phyloP scores from a whole-genome alignment of 805 yeast species.

The Saccharomycopsis babjevae region DNA sequence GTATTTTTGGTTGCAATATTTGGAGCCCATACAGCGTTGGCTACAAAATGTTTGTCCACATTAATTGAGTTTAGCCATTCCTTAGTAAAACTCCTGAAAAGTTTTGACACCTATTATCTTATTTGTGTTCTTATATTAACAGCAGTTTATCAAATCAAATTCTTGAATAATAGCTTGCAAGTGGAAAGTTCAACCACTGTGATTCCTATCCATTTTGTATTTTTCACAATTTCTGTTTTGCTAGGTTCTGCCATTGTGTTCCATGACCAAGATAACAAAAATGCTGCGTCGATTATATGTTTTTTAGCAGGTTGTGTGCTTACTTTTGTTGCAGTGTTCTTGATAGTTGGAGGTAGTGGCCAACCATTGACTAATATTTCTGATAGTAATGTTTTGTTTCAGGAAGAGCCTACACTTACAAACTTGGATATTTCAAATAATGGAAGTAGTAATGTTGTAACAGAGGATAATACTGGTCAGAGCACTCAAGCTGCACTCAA shows the following conservation, averaged over 20 bases:
- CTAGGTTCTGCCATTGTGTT: conserved; percentile 34
- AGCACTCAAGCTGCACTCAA: not conserved
- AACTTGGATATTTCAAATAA: not conserved
- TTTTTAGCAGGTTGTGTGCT: not conserved
- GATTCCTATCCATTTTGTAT: conserved; percentile 40
- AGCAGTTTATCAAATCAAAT: conserved; percentile 32
- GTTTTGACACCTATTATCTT: conserved; percentile 27
- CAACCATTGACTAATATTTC: not conserved
- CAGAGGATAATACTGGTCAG: not conserved
- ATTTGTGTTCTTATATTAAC: conserved; percentile 27
- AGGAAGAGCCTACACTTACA: not conserved
- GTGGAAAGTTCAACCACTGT: conserved; percentile 36
- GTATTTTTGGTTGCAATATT: conserved; percentile 32
- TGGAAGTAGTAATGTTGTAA: not conserved
- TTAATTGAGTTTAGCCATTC: conserved; percentile 22
- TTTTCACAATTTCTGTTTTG: conserved; percentile 35
- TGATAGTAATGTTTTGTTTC: not conserved
- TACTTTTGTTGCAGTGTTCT: not conserved
- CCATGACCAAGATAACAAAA: conserved; percentile 29
- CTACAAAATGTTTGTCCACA: conserved; percentile 33
- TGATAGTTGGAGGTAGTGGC: conserved; percentile 2
- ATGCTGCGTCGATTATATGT: conserved; percentile 7
- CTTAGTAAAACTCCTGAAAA: conserved; percentile 7
- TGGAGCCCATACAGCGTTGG: conserved; percentile 39
- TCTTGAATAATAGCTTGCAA: conserved; percentile 30